Percentiles rank a stretch among this genome's conserved stretches.
phyloP scores from a whole-genome alignment of 2,329 filamentous ascomycete genomes.

The Fusarium goolgardi region DNA sequence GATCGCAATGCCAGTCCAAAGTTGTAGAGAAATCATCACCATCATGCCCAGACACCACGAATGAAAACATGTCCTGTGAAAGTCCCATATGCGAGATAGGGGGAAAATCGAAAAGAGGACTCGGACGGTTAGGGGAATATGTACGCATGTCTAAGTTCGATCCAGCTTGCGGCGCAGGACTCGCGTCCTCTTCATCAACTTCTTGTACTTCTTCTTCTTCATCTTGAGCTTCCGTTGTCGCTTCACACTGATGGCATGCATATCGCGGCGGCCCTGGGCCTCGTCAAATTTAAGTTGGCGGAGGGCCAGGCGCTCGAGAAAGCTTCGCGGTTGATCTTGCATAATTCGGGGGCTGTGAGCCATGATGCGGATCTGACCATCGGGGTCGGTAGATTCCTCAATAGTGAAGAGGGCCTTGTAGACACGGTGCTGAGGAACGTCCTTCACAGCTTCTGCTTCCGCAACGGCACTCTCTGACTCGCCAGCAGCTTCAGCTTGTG shows the following conservation, averaged over 20 bases:
- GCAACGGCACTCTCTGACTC: conserved; percentile 53
- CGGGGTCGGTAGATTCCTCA: conserved; percentile 71
- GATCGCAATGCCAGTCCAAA: conserved; percentile 48
- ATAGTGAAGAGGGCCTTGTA: conserved; percentile 75
- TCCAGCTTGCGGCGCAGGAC: conserved; percentile 88
- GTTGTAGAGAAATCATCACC: conserved; percentile 43
- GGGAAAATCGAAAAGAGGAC: conserved; percentile 40
- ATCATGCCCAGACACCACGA: conserved; percentile 50
- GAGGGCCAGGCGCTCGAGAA: conserved; percentile 76
- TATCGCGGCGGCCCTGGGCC: conserved; percentile 63
- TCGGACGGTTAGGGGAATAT: conserved; percentile 40
- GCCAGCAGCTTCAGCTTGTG: conserved; percentile 66
- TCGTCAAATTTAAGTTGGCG: conserved; percentile 72
- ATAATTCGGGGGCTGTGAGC: conserved; percentile 70
- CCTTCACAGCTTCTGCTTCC: conserved; percentile 51
- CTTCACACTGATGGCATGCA: conserved; percentile 90
- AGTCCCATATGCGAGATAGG: conserved; percentile 32
- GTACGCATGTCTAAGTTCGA: conserved; percentile 61
- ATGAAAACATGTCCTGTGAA: conserved; percentile 43
- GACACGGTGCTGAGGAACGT: conserved; percentile 62
- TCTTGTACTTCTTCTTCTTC: conserved; percentile 99
- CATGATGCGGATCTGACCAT: conserved; percentile 69
- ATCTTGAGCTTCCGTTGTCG: conserved; percentile 95
- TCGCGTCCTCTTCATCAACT: conserved; percentile 92
- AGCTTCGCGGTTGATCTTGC: conserved; percentile 65